Base-by-base conservation (phyloP, 768 basidiomycete genomes). In the Boletus rubropictus region DNA sequence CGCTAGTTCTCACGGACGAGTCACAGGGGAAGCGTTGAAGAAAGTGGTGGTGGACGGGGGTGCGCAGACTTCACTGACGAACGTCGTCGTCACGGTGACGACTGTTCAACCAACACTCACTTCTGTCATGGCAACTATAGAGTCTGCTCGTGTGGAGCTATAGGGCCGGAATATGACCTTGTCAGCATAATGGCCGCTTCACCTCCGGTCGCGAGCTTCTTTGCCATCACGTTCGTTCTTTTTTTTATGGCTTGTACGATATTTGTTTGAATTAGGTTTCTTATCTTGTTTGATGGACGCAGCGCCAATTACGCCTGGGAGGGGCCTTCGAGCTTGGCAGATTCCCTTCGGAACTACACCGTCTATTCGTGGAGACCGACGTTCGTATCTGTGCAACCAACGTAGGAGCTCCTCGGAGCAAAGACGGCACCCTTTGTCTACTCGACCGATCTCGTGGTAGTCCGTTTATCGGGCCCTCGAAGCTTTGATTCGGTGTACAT, bases 111-210 rank as follows among this genome's bases (percentile, higher is more conserved):
- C 56, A 35, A 46, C 49, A 17, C 43, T 56, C 33, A 49, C 27
- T 49, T 50, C 60, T 14, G 36, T 43, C 27, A 17, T 56, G 39
- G 39, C 41, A 25, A 38, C 44, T 15, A 40, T 49, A 17, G 46
- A 55, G 18, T 37, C 45, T 34, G 36, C 24, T 28, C 59, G 37
- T 34, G 39, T 59, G 3, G 58, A 62, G 29, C 37, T 59, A n/a
- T 59, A 59, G 41, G 24, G 14, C 15, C 21, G 28, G 42, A 39
- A 34, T n/a, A n/a, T n/a, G n/a, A n/a, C n/a, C n/a, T n/a, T n/a
- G n/a, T n/a, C n/a, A n/a, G n/a, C n/a, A n/a, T n/a, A n/a, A n/a
- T n/a, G n/a, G n/a, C n/a, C n/a, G n/a, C n/a, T n/a, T n/a, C n/a
- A n/a, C n/a, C n/a, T n/a, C n/a, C 33, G 8, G 29, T 21, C 6